These are phyloP conservation scores for Cyamopsis tetragonoloba DNA, from an alignment of 306 rosid species.

Conservation along the genomic window DNA sequence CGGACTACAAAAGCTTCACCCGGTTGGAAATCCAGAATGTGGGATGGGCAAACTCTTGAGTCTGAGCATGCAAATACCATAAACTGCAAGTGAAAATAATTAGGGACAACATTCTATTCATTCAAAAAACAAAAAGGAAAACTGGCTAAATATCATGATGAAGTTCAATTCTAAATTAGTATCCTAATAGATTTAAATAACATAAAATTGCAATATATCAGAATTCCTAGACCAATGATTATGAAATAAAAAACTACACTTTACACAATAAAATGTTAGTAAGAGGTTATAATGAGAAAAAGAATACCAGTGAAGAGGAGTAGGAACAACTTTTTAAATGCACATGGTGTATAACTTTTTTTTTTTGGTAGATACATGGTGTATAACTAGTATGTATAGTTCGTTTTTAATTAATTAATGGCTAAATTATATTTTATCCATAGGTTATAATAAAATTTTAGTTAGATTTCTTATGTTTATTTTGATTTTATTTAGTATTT, in stretches of 20 bases:
- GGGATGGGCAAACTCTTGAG: constrained; percentile 95
- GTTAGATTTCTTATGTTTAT: too few relatives aligned
- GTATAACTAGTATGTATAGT: not conserved
- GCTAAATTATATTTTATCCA: too few relatives aligned
- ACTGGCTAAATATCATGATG: not conserved
- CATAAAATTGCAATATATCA: not conserved
- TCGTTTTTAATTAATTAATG: too few relatives aligned
- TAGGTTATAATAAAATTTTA: too few relatives aligned
- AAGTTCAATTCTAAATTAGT: constrained; percentile 1
- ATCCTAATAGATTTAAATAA: not conserved
- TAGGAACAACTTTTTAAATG: not conserved
- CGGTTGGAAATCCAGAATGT: constrained; percentile 80
- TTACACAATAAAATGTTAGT: too few relatives aligned
- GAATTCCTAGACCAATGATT: not conserved
- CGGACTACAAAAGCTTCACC: constrained; percentile 94
- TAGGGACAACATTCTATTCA: not conserved
- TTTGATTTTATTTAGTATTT: too few relatives aligned
- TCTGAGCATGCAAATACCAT: constrained; percentile 98
- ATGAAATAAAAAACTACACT: not conserved
- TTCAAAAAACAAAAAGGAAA: not conserved
- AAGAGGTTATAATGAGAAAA: too few relatives aligned
- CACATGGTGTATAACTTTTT: too few relatives aligned
- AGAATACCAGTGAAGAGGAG: not conserved
- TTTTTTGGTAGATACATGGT: too few relatives aligned
- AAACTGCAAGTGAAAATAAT: constrained; percentile 53